Evolutionary conservation across 2,329 filamentous ascomycete genomes (phyloP).

Genomic region (Arthrobotrys sphaeroides): DNA sequence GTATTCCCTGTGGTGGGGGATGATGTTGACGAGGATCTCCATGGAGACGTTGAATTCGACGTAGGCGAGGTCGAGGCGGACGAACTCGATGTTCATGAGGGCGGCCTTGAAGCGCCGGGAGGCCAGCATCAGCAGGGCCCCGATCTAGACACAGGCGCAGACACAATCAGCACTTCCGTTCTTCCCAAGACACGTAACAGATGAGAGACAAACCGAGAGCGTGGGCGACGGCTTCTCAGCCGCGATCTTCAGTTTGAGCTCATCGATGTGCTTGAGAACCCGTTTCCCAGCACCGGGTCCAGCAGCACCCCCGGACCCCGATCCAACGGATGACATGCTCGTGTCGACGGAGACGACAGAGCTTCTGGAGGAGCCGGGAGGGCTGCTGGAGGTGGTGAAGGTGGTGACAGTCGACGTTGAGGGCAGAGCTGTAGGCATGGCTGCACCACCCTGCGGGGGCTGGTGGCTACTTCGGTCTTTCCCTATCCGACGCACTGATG

Average conservation of each 20-base stretch:
- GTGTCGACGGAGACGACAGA: slow-evolving; percentile 2
- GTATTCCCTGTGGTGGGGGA: slow-evolving; percentile 80
- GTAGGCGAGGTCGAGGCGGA: slow-evolving; percentile 77
- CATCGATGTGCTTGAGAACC: slow-evolving; percentile 40
- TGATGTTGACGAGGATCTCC: slow-evolving; percentile 77
- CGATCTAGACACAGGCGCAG: slow-evolving; percentile 26
- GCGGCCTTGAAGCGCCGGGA: slow-evolving; percentile 20
- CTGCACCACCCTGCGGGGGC: slow-evolving; percentile 44
- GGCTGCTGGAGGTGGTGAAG: not conserved
- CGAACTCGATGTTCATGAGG: slow-evolving; percentile 66
- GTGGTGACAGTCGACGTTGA: slow-evolving; percentile 4
- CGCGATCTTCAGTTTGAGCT: slow-evolving; percentile 37
- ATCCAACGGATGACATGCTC: not conserved
- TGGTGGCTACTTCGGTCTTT: too few relatives aligned
- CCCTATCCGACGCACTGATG: too few relatives aligned
- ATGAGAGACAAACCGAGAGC: slow-evolving; percentile 21
- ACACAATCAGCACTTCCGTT: not conserved
- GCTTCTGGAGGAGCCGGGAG: not conserved
- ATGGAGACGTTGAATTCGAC: slow-evolving; percentile 85
- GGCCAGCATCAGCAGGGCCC: slow-evolving; percentile 24
- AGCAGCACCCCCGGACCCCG: not conserved
- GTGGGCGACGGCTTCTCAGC: slow-evolving; percentile 15
- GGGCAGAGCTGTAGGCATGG: slow-evolving; percentile 48
- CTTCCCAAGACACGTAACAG: not conserved
- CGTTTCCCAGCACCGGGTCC: slow-evolving; percentile 1